These are phyloP conservation scores for Fomitopsis schrenkii DNA, from an alignment of 1,284 basidiomycete genomes.

Conservation along the genomic window DNA sequence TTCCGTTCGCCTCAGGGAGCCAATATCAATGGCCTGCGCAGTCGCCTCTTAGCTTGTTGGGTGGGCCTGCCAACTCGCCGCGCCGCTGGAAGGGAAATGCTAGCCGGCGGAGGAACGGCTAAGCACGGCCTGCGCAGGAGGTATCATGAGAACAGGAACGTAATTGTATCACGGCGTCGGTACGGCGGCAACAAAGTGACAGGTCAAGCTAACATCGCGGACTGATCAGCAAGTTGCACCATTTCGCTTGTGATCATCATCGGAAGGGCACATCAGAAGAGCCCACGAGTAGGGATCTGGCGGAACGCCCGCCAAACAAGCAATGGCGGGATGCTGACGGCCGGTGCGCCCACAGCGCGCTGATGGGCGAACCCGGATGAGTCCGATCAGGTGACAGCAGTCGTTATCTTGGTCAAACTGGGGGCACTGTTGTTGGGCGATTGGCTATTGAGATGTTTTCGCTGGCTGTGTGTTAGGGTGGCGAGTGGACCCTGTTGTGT, in stretches of 20 bases:
- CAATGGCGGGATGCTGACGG: background rate
- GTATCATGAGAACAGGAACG: background rate
- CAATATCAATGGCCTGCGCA: background rate
- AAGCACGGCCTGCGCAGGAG: background rate
- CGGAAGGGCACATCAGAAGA: background rate
- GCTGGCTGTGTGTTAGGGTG: background rate
- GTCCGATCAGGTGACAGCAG: background rate
- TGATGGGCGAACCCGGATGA: background rate
- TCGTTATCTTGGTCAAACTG: background rate
- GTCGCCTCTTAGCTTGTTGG: background rate
- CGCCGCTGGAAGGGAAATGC: background rate
- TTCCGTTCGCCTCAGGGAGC: background rate
- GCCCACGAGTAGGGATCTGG: background rate
- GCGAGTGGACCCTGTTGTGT: background rate
- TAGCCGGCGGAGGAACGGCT: too few relatives aligned
- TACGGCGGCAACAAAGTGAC: background rate
- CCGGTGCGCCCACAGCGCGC: conserved; percentile 1
- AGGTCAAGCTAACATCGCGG: background rate
- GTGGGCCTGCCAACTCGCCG: background rate
- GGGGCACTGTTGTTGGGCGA: background rate
- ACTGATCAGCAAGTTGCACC: conserved; percentile 2
- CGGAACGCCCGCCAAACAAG: background rate
- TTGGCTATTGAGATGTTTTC: background rate
- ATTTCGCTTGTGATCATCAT: background rate
- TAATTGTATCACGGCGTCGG: background rate